Evolutionary conservation across 192 early-diverging fungal genomes (phyloP), one percentile per base, ranked within the genome.

Genomic region (Mortierella antarctica): DNA sequence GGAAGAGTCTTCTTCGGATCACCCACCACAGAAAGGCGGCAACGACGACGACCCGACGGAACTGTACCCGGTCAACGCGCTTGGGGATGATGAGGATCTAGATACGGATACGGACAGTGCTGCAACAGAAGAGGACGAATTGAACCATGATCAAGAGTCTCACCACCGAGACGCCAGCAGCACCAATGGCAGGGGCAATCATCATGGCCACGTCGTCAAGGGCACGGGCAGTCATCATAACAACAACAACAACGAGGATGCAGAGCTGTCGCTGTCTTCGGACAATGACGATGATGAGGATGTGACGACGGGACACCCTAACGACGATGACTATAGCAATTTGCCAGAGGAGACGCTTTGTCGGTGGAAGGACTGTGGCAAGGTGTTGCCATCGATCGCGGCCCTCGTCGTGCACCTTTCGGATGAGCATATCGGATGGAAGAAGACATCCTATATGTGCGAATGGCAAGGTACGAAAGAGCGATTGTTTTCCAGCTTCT

Each of bases 341-440:
- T 21, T 72, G 40, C 69, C 70, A 0, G 70, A 71, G 50, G 70
- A 67, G 50, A 80, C 65, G 7, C 23, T 82, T 17, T 87, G 86
- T 63, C 78, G 80, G 2, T 87, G 86, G 86, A 85, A 85, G 31
- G 69, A 79, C 23, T 87, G 86, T 57, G 55, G 61, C 53, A 67
- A 73, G 39, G 45, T 73, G 6, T 73, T 84, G 62, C 70, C 78
- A 2, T 71, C 76, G 11, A 61, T 83, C 17, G 55, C 73, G 7
- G 62, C 71, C 0, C 58, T 87, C 23, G 83, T 77, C 4, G 62
- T 81, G 42, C 86, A 87, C 64, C 58, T 87, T 2, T 87, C 86
- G n/a, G 80, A 87, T 65, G 88, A 86, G 23, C 89, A 90, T 65
- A 84, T 90, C 23, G 89, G 89, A 21, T 87, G 86, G 85, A 90